A percentile compares a stretch with the other conserved stretches of the same genome.
Evolutionary conservation across 2,329 filamentous ascomycete genomes (phyloP).

Genomic region (Fragosphaeria purpurea): DNA sequence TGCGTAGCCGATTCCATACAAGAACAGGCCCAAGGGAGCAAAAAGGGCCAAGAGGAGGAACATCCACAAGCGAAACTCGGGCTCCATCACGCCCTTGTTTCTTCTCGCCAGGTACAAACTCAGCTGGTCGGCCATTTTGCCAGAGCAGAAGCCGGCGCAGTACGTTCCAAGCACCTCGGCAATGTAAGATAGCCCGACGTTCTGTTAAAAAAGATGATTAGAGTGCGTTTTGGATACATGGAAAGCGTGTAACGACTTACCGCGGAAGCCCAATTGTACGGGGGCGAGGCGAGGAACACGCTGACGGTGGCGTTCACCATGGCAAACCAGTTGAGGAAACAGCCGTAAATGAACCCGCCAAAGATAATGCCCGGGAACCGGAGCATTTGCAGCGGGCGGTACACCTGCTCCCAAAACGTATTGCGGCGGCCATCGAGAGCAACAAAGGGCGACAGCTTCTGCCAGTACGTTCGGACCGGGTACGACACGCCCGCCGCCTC

Average conservation of each 20-base stretch:
- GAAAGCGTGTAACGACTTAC: too few relatives aligned
- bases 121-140: conserved; percentile 12
- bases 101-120: conserved; percentile 24
- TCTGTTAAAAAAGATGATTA: neutral
- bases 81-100: conserved; percentile 27
- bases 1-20: conserved; percentile 1
- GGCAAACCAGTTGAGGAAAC: conserved; percentile 16
- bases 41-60: conserved; percentile 9
- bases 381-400: conserved; percentile 4
- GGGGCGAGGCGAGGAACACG: conserved; percentile 10
- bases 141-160: conserved; percentile 14
- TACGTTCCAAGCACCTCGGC: conserved; percentile 9
- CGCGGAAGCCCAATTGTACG: conserved; percentile 14
- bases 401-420: conserved; percentile 14
- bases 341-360: conserved; percentile 15
- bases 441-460: neutral
- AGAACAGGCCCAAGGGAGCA: neutral
- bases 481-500: neutral
- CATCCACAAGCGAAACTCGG: conserved; percentile 19
- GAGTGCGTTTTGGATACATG: too few relatives aligned
- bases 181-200: conserved; percentile 2
- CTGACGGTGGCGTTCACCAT: conserved; percentile 16
- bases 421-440: conserved; percentile 10
- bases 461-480: neutral
- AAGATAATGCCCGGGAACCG: conserved; percentile 8